Evolutionary conservation across 2,329 filamentous ascomycete genomes (phyloP).

Genomic region (Cercospora sp.): DNA sequence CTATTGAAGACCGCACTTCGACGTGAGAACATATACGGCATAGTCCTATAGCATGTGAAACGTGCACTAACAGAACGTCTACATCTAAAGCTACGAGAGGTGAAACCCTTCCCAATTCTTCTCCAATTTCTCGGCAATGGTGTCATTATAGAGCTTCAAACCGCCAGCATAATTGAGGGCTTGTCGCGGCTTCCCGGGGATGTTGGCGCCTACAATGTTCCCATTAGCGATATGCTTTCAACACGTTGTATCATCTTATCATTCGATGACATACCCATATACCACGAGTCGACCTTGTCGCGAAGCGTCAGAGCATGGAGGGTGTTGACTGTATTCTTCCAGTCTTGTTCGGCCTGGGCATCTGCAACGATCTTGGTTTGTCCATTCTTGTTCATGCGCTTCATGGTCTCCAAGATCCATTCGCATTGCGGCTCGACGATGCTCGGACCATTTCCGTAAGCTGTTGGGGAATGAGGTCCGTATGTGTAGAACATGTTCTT

Average conservation of each 20-base stretch:
- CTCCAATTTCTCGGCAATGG: slow-evolving; percentile 42
- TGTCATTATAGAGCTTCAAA: slow-evolving; percentile 38
- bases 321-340: slow-evolving; percentile 42
- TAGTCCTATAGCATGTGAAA: not conserved
- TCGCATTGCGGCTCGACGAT: slow-evolving; percentile 44
- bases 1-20: not conserved
- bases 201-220: slow-evolving; percentile 38
- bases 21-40: not conserved
- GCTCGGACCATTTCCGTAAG: slow-evolving; percentile 44
- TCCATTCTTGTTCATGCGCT: slow-evolving; percentile 41
- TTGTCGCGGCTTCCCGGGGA: slow-evolving; percentile 48
- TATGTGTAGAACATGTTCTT: slow-evolving; percentile 44
- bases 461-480: slow-evolving; percentile 45
- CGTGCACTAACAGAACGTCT: not conserved
- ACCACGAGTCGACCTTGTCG: slow-evolving; percentile 46
- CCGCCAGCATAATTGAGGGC: slow-evolving; percentile 47
- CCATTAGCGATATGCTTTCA: not conserved
- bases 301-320: slow-evolving; percentile 46
- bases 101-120: slow-evolving; percentile 34
- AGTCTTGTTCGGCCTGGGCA: slow-evolving; percentile 44
- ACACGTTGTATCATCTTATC: no score
- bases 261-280: slow-evolving; percentile 30
- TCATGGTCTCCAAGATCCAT: slow-evolving; percentile 46
- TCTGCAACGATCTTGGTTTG: slow-evolving; percentile 45
- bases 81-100: not conserved